A percentile compares a stretch with the other conserved stretches of the same genome.
phyloP scores from a whole-genome alignment of 805 yeast species.

The Wickerhamiella alocasiicola region DNA sequence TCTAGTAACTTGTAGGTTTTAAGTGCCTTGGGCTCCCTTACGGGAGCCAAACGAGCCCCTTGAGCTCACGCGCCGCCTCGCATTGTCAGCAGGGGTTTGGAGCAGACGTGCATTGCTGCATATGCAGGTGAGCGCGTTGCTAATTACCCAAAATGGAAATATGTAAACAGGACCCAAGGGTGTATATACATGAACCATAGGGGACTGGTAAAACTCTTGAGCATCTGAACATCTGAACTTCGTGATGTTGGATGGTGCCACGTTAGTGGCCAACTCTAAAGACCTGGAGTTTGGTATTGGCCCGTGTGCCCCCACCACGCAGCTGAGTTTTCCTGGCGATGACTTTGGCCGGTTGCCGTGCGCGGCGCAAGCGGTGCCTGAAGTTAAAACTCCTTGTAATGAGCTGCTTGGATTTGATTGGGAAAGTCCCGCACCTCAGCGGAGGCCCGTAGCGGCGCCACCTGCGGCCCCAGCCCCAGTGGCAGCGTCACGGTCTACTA shows the following conservation, averaged over 20 bases:
- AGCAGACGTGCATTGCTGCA: slow-evolving; percentile 5
- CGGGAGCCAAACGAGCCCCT: no score
- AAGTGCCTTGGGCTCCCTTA: no score
- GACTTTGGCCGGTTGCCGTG: slow-evolving; percentile 5
- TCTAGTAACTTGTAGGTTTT: no score
- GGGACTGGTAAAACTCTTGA: not conserved
- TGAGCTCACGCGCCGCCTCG: no score
- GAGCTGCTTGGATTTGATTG: slow-evolving; percentile 7
- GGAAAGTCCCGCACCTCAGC: slow-evolving; percentile 5
- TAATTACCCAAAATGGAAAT: slow-evolving; percentile 10
- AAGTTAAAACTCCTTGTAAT: slow-evolving; percentile 4
- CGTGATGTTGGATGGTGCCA: slow-evolving; percentile 10
- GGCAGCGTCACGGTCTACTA: no score
- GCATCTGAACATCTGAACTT: no score
- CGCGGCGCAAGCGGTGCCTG: not conserved
- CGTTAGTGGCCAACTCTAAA: slow-evolving; percentile 6
- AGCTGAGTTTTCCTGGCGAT: slow-evolving; percentile 7
- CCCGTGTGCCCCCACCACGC: slow-evolving; percentile 8
- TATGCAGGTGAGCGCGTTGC: slow-evolving; percentile 7
- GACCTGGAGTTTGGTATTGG: slow-evolving; percentile 7
- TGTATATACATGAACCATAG: slow-evolving; percentile 7
- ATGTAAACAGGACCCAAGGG: slow-evolving; percentile 3
- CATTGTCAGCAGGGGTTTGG: no score
- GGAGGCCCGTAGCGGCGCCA: not conserved
- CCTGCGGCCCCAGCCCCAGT: no score